Conservation (phyloP, 2,329 filamentous ascomycete genomes). For the Colletotrichum ledebouriae region DNA sequence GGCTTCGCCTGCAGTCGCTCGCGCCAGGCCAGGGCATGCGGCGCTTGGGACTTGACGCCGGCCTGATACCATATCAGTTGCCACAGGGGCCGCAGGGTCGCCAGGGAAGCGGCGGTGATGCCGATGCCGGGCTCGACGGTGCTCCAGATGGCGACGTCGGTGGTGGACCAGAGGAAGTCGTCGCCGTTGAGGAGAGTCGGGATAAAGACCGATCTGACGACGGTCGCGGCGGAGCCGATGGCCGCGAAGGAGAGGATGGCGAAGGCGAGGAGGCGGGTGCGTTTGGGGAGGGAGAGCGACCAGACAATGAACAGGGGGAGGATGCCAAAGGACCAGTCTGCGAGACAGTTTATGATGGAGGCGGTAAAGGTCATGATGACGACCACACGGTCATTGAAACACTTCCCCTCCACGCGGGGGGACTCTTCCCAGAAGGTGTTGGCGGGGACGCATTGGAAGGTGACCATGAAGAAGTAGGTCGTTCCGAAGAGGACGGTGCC, state of each 20-base stretch:
- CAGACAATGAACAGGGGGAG: conserved; percentile 57
- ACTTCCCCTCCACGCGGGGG: conserved; percentile 48
- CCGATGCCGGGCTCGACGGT: conserved; percentile 60
- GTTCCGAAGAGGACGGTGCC: conserved; percentile 54
- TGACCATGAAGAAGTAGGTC: conserved; percentile 57
- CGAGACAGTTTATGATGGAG: conserved; percentile 54
- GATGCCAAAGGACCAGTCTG: conserved; percentile 57
- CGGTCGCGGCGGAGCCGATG: conserved; percentile 54
- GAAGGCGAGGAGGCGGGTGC: conserved; percentile 54
- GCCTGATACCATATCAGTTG: conserved; percentile 30
- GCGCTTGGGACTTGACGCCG: conserved; percentile 22
- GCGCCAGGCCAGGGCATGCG: conserved; percentile 27
- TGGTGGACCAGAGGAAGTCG: conserved; percentile 59
- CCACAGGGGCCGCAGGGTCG: conserved; percentile 55
- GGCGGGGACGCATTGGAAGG: conserved; percentile 57
- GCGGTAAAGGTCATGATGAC: conserved; percentile 53
- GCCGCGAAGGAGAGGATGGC: conserved; percentile 51
- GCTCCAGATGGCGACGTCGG: conserved; percentile 60
- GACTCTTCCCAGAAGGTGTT: conserved; percentile 55
- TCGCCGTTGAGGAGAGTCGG: conserved; percentile 51
- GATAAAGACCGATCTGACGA: conserved; percentile 59
- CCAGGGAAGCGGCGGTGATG: conserved; percentile 55
- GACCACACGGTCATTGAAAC: conserved; percentile 48
- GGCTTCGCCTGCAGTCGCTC: conserved; percentile 35
- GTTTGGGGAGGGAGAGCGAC: conserved; percentile 55